Evolutionary conservation across 768 basidiomycete species (phyloP), one percentile per base, ranked within the genome.

Genomic region (Lentinula edodes): DNA sequence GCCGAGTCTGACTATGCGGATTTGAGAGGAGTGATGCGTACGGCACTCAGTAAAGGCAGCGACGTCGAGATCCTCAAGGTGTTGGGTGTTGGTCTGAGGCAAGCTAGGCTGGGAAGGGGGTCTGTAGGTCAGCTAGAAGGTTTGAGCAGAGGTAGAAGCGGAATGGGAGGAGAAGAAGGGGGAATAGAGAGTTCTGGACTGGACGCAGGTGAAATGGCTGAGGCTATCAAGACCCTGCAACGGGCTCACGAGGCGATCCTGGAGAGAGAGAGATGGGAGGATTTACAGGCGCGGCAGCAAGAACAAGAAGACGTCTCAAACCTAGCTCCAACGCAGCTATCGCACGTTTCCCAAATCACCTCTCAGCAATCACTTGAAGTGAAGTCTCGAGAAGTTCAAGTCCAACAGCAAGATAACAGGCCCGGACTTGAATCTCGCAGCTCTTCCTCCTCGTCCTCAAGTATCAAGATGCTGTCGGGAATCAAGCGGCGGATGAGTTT

Each of bases 151-250:
- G 20, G 8, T 18, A 48, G 23, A 6, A 67, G 71, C 48, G 80
- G 38, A 16, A 18, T 28, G 3, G 55, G 38, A 13, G 55, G 28
- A 6, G 35, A 9, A 12, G 55, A 56, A 63, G 81, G 88, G 48
- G 78, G 78, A 5, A n/a, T 28, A 23, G 41, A 39, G 20, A 45
- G 38, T 9, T 6, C 16, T 16, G 41, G 55, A 5, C 13, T 56
- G 41, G 55, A 56, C 23, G 55, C 84, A 51, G 82, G 83, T 50
- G 88, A 90, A 70, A 87, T 90, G 81, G 86, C 87, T 0, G 91
- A 93, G 70, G 89, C 89, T 12, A 85, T 91, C 70, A 90, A 90
- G 74, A 86, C 90, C 4, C 76, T 93, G 16, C 90, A 90, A 73
- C 74, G 90, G 23, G 84, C 84, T 15, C 74, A 90, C 54, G 85